Conservation (phyloP, 2,329 filamentous ascomycete genomes). For the Apiospora koreana region DNA sequence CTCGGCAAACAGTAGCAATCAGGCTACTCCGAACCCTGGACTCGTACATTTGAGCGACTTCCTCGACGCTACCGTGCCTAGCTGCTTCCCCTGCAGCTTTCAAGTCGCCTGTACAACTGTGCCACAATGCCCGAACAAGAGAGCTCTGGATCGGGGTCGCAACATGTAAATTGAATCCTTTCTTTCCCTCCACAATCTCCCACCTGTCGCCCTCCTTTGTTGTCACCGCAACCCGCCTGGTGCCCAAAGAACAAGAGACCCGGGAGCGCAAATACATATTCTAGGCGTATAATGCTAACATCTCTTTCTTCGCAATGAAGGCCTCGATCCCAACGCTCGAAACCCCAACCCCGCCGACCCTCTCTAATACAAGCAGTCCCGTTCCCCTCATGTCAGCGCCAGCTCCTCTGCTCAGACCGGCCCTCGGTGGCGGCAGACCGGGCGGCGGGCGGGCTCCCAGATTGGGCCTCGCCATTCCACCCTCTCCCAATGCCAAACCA, state of each 20-base stretch:
- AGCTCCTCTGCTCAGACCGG: slow-evolving; percentile 79
- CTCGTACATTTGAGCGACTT: neutral
- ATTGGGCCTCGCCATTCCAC: slow-evolving; percentile 86
- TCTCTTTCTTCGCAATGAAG: slow-evolving; percentile 37
- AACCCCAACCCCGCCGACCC: slow-evolving; percentile 20
- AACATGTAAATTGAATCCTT: slow-evolving; percentile 29
- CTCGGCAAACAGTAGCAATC: neutral
- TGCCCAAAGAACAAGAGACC: neutral
- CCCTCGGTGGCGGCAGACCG: slow-evolving; percentile 70
- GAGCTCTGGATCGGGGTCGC: slow-evolving; percentile 21
- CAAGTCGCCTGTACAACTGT: neutral
- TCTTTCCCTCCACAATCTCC: slow-evolving; percentile 12
- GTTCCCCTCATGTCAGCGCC: slow-evolving; percentile 70
- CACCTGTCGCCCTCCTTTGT: slow-evolving; percentile 6
- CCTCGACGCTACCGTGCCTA: neutral
- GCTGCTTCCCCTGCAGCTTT: slow-evolving; percentile 23
- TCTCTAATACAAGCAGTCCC: slow-evolving; percentile 37
- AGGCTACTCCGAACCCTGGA: neutral
- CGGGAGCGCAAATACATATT: neutral
- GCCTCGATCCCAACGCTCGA: slow-evolving; percentile 18
- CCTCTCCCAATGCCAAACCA: slow-evolving; percentile 80
- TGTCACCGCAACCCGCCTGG: neutral
- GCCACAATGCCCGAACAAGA: slow-evolving; percentile 32
- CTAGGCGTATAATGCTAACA: slow-evolving; percentile 21
- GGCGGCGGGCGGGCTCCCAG: slow-evolving; percentile 69